Percentiles rank a stretch among this genome's conserved stretches.
phyloP scores from a whole-genome alignment of 1,139 yeast species.

The Candida pseudoviswanathii region DNA sequence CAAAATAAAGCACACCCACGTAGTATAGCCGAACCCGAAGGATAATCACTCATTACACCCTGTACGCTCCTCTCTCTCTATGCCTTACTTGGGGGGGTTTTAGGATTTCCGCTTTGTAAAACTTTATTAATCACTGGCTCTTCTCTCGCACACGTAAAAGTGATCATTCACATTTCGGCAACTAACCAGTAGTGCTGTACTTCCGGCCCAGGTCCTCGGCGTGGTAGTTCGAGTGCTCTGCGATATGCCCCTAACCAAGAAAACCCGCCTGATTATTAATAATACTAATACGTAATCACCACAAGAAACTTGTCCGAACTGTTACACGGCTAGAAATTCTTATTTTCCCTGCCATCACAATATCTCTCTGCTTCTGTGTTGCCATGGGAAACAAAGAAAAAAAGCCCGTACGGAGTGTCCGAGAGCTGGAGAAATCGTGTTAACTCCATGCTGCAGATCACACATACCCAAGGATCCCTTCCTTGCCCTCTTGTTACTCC shows the following conservation, averaged over 20 bases:
- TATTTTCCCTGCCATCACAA: background rate
- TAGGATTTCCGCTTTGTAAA: background rate
- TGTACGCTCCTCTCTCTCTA: no score
- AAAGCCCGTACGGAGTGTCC: background rate
- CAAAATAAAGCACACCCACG: background rate
- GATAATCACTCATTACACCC: background rate
- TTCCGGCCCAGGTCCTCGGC: background rate
- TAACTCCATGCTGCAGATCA: background rate
- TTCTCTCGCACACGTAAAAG: background rate
- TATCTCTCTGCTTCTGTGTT: background rate
- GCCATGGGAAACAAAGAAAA: background rate
- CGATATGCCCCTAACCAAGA: background rate
- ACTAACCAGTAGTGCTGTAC: background rate
- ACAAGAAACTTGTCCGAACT: background rate
- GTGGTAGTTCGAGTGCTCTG: background rate
- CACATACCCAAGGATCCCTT: background rate
- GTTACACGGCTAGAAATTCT: background rate
- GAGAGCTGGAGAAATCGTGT: background rate
- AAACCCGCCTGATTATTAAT: background rate
- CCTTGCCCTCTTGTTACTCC: background rate
- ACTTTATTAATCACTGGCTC: background rate
- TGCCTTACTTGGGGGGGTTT: background rate
- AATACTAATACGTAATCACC: background rate
- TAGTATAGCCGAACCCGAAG: slow-evolving; percentile 3
- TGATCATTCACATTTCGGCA: background rate